Base-by-base conservation (phyloP, 768 basidiomycete species). In the Russula sp. region DNA sequence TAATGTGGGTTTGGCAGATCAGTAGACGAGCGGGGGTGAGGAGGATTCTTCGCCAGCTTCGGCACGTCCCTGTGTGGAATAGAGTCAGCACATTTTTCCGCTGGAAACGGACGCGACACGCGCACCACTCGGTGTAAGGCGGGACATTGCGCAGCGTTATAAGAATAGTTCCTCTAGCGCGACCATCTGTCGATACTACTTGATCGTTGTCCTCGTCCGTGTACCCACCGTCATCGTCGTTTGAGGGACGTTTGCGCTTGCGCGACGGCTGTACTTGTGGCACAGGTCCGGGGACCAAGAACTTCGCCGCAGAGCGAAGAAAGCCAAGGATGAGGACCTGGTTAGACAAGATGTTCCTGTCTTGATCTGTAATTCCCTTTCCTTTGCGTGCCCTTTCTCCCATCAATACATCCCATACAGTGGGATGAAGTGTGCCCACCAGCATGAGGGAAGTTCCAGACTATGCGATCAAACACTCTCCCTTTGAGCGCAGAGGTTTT, bases 371-470 rank as follows among this genome's bases (percentile, higher is more conserved):
- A 64, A 98, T 94, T 2, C 95, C 93, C 71, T 85, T 91, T 91
- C 31, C 90, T 89, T 91, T 55, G 44, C 61, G 22, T 50, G 20
- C 18, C 53, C n/a, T 27, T 61, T 22, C 54, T 70, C 27, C 63
- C 63, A 52, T 57, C 27, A 61, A 54, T 20, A 6, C 39, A 35
- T 40, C 31, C 3, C 48, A 54, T 13, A 2, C 35, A 37, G 6
- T 63, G 27, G 53, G 52, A 40, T 9, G 32, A 22, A 27, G 31
- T 27, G 8, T n/a, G 20, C 57, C 52, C 70, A 91, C 95, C 95
- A 70, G 89, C 89, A 76, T 98, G 96, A 62, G 96, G 96, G 72
- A 98, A 98, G 73, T 98, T 97, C 87, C 93, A 98, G 7, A 91
- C 84, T 61, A 98, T 82, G 64, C 82, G 83, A 74, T 93, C 88